These are phyloP conservation scores for Astragalus glycyphyllos DNA, from an alignment of 306 rosid genomes.

Conservation along the genomic window DNA sequence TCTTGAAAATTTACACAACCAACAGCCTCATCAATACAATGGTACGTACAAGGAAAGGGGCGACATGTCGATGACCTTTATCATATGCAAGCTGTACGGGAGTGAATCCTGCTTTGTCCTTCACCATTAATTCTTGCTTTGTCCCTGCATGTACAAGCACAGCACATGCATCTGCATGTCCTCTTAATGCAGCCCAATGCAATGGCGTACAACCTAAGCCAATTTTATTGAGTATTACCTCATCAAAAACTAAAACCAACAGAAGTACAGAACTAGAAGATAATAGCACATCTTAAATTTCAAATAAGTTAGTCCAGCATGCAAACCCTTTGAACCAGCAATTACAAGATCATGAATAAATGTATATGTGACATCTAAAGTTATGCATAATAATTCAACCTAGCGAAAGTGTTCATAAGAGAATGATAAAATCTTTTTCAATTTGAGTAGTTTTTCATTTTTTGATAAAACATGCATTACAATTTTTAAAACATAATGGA, in stretches of 20 bases:
- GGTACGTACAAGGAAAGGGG: conserved; percentile 90
- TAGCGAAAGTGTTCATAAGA: conserved; percentile 12
- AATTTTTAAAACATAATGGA: background rate
- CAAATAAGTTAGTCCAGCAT: conserved; percentile 37
- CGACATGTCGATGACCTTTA: conserved; percentile 94
- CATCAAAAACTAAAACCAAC: conserved; percentile 34
- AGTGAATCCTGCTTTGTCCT: conserved; percentile 83
- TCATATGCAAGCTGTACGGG: conserved; percentile 91
- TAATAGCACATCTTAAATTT: conserved; percentile 23
- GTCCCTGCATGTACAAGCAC: conserved; percentile 92
- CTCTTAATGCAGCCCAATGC: conserved; percentile 94
- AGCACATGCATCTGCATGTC: conserved; percentile 80
- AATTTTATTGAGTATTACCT: conserved; percentile 40
- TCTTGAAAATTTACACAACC: conserved; percentile 34
- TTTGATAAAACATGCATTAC: background rate
- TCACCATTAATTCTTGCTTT: conserved; percentile 78
- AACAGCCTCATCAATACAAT: conserved; percentile 47
- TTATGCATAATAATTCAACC: conserved; percentile 34
- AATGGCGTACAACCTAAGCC: conserved; percentile 86
- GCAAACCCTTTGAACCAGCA: conserved; percentile 28
- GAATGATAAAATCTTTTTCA: conserved; percentile 22
- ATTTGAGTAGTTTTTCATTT: background rate
- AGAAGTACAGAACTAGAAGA: conserved; percentile 30
- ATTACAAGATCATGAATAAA: conserved; percentile 8
- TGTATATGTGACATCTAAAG: conserved; percentile 9